Percentiles rank a stretch among this genome's conserved stretches.
Evolutionary conservation across 306 rosid species (phyloP).

Genomic region (Quercus aquifolioides): DNA sequence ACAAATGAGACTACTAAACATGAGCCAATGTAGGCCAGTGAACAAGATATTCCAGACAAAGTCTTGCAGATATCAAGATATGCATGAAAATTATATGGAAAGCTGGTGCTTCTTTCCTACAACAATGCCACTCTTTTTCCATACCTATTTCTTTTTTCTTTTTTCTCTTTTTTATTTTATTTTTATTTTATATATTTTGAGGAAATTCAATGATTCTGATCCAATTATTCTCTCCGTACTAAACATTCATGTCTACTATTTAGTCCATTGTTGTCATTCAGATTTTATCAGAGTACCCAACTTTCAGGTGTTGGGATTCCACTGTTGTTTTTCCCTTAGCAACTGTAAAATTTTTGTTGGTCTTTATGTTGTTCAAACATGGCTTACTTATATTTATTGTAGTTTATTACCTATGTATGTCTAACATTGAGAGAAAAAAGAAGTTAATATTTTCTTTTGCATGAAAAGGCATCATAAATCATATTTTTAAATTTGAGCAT

Average conservation of each 20-base stretch:
- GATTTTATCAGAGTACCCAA: conserved; percentile 32
- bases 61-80: conserved; percentile 51
- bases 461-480: too few relatives aligned
- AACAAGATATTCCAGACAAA: conserved; percentile 86
- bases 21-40: conserved; percentile 62
- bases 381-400: too few relatives aligned
- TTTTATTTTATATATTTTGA: neutral
- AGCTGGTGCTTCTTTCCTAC: conserved; percentile 41
- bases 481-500: neutral
- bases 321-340: neutral
- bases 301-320: conserved; percentile 35
- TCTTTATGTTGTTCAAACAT: neutral
- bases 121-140: conserved; percentile 23
- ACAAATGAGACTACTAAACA: conserved; percentile 40
- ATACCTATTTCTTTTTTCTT: neutral
- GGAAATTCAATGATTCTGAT: conserved; percentile 33
- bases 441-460: too few relatives aligned
- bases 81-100: conserved; percentile 44
- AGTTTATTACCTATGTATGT: too few relatives aligned
- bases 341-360: conserved; percentile 12
- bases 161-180: neutral
- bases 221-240: conserved; percentile 46
- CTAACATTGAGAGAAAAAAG: too few relatives aligned
- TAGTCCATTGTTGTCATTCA: conserved; percentile 18
- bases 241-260: conserved; percentile 40